Conservation (phyloP, 441 rosid genomes). For the Macaranga tanarius region DNA sequence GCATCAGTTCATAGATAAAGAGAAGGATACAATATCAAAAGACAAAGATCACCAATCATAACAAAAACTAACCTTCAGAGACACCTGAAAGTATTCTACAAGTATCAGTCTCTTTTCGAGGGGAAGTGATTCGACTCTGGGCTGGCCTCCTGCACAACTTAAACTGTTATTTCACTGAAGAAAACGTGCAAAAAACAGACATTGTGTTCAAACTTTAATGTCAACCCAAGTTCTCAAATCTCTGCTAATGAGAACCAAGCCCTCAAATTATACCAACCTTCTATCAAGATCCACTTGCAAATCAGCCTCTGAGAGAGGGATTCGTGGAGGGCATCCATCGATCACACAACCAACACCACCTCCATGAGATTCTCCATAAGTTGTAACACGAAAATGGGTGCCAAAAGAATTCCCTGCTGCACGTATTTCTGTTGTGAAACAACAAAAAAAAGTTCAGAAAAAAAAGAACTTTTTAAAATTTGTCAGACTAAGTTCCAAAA, state of each 20-base stretch:
- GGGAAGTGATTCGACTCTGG: conserved; percentile 98
- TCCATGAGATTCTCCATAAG: conserved; percentile 98
- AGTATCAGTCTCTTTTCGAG: conserved; percentile 97
- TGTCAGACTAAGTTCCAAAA: background rate
- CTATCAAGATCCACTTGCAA: conserved; percentile 90
- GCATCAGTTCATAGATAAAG: background rate
- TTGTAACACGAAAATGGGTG: conserved; percentile 74
- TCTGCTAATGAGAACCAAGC: background rate
- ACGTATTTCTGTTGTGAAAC: conserved; percentile 51
- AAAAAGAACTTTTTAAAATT: background rate
- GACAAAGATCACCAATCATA: background rate
- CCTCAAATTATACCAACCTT: conserved; percentile 41
- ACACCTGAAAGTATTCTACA: conserved; percentile 82
- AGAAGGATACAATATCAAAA: background rate
- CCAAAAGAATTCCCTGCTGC: conserved; percentile 88
- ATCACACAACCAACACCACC: conserved; percentile 95
- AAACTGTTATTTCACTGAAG: conserved; percentile 17
- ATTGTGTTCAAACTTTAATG: too few relatives aligned
- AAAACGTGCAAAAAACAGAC: background rate
- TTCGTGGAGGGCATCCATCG: conserved; percentile 93
- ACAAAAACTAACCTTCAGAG: conserved; percentile 56
- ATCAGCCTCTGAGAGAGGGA: conserved; percentile 83
- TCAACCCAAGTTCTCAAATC: too few relatives aligned
- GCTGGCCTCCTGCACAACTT: conserved; percentile 79
- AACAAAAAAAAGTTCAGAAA: conserved; percentile 18